These are phyloP conservation scores for Chlorociboria aeruginascens DNA, from an alignment of 495 filamentous ascomycete genomes.

Conservation along the genomic window DNA sequence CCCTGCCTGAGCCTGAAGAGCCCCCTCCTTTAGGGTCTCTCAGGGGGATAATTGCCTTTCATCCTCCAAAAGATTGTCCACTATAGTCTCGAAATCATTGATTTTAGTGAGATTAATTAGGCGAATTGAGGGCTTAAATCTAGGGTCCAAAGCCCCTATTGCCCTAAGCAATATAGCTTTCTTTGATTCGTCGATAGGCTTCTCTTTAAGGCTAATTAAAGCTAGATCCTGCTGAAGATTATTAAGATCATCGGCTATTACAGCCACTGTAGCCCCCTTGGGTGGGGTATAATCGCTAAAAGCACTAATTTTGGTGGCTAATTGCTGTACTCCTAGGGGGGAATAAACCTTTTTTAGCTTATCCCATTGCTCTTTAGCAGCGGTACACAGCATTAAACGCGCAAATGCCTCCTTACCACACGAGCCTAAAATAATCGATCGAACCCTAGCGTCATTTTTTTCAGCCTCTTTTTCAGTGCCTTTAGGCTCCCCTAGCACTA, in stretches of 20 bases:
- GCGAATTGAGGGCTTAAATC: background rate
- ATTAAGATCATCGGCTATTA: background rate
- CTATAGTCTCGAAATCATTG: background rate
- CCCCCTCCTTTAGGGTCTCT: background rate
- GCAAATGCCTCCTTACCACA: no score
- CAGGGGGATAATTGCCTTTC: background rate
- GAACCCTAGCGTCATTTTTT: no score
- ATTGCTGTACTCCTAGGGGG: background rate
- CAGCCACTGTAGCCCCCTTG: background rate
- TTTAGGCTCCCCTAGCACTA: no score
- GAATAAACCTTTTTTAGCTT: background rate
- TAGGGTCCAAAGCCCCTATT: background rate
- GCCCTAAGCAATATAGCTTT: background rate
- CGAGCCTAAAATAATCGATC: no score
- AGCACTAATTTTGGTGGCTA: background rate
- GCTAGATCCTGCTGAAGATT: constrained; percentile 1
- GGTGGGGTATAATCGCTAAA: background rate
- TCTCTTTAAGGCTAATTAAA: background rate
- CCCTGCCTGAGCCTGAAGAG: no score
- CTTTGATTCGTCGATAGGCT: background rate
- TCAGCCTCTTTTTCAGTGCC: no score
- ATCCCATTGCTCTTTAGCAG: constrained; percentile 1
- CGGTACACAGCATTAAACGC: no score
- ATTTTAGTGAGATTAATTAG: background rate
- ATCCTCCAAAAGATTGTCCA: background rate